Conservation (phyloP, 768 basidiomycete genomes). For the Kwoniella heveanensis region DNA sequence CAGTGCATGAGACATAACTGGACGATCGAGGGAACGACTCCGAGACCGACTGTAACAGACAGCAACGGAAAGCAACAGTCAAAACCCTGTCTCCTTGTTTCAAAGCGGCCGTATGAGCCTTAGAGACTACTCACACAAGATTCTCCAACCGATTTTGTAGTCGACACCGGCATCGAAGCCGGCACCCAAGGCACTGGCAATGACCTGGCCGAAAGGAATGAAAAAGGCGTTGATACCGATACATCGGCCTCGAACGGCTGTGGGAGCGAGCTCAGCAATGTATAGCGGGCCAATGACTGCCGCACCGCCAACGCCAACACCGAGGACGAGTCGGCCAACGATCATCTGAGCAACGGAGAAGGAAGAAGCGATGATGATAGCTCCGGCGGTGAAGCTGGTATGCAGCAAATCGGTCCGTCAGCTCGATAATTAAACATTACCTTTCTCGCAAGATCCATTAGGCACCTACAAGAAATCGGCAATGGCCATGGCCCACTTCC, state of each 20-base stretch:
- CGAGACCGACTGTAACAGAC: constrained; percentile 15
- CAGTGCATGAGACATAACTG: constrained; percentile 26
- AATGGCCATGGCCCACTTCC: constrained; percentile 14
- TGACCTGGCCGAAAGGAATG: constrained; percentile 29
- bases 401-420: too few relatives aligned
- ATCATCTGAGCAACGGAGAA: constrained; percentile 32
- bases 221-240: constrained; percentile 30
- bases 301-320: constrained; percentile 32
- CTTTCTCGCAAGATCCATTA: too few relatives aligned
- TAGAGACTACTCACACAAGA: constrained; percentile 12
- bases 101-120: not conserved
- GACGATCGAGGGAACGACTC: constrained; percentile 26
- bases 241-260: constrained; percentile 28
- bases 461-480: constrained; percentile 23
- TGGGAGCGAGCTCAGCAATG: constrained; percentile 32
- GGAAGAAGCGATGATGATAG: constrained; percentile 29
- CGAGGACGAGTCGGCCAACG: constrained; percentile 33
- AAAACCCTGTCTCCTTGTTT: too few relatives aligned
- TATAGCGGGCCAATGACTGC: constrained; percentile 28
- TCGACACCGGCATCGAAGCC: constrained; percentile 16
- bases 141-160: constrained; percentile 11
- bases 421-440: too few relatives aligned
- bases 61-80: too few relatives aligned
- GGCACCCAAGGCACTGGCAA: constrained; percentile 21
- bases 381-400: constrained; percentile 25